phyloP scores from a whole-genome alignment of 176 grass and related monocot species.

The Avena sativa region DNA sequence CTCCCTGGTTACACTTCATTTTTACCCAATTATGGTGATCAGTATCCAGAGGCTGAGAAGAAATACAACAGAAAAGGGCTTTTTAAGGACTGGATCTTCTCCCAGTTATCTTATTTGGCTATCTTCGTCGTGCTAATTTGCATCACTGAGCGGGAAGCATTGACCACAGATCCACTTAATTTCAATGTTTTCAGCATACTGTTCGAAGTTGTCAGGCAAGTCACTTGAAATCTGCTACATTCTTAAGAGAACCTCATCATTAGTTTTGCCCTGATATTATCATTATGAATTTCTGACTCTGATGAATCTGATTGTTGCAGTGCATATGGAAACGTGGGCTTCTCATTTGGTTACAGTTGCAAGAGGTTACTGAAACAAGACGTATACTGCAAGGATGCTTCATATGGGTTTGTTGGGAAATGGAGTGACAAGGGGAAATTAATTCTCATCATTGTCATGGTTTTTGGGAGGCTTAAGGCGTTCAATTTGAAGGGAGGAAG shows the following conservation, averaged over 20 bases:
- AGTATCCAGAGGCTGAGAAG: constrained; percentile 8
- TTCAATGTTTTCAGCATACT: constrained; percentile 85
- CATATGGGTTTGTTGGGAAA: constrained; percentile 68
- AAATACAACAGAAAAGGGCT: constrained; percentile 47
- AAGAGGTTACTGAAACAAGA: constrained; percentile 53
- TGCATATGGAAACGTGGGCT: constrained; percentile 79
- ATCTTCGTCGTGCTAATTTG: constrained; percentile 69
- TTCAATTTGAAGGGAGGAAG: constrained; percentile 67
- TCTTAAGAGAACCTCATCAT: not conserved
- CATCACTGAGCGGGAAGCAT: constrained; percentile 56
- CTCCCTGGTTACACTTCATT: constrained; percentile 65
- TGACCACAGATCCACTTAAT: constrained; percentile 63
- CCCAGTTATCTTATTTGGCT: constrained; percentile 66
- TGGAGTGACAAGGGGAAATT: constrained; percentile 78
- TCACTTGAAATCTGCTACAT: constrained; percentile 5
- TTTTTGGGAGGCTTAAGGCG: constrained; percentile 82
- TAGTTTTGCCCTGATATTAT: not conserved
- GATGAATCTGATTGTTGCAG: constrained; percentile 42
- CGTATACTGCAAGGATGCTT: constrained; percentile 66
- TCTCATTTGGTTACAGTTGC: constrained; percentile 76
- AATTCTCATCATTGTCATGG: constrained; percentile 72
- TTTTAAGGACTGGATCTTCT: constrained; percentile 65
- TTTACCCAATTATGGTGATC: constrained; percentile 42
- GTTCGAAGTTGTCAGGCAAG: constrained; percentile 80
- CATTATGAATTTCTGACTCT: constrained; percentile 23